Base-by-base conservation (phyloP, 139 green algal genomes). In the Ettlia oleoabundans region DNA sequence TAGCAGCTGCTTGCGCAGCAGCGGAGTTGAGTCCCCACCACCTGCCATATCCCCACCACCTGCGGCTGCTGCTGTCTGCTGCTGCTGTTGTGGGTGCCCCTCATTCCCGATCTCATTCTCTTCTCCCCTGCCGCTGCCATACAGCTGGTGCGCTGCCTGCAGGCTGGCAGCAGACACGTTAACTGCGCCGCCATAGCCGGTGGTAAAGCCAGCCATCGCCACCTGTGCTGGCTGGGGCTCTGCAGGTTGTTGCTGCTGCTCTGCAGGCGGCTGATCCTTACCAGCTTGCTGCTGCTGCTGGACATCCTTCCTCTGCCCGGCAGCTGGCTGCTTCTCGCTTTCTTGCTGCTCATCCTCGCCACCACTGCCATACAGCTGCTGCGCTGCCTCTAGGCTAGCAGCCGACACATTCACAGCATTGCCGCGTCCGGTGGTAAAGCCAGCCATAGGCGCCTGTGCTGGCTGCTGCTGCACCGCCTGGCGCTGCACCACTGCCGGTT, bases 1-100 rank as follows among this genome's bases (percentile, higher is more conserved):
- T 18, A 71, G 75, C 58, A 58, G 15, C 75, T 71, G 75, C 75
- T 72, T 81, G 75, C 75, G 75, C 21, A 55, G 75, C 75, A 42
- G 58, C 0, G 75, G 75, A 9, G 58, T 70, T n/a, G 38, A 61
- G 32, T 81, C 58, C 2, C 55, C 73, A 6, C 35, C 55, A 19
- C 19, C 74, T 30, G 74, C 43, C n/a, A n/a, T n/a, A 33, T 13
- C 6, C 30, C 21, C 28, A 3, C 21, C 58, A 30, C 15, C 63
- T 41, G 30, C 8, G n/a, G 7, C 63, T 24, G 58, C 43, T 43
- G 70, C 43, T 4, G 66, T 15, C 70, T 41, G 70, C 41, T 43
- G 70, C 70, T 18, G n/a, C 70, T 77, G 18, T 2, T 77, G 9
- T 21, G 28, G 33, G 15, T 58, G 41, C 9, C 24, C 68, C 40